phyloP scores from a whole-genome alignment of 257 asterid species.

The Lavandula angustifolia region DNA sequence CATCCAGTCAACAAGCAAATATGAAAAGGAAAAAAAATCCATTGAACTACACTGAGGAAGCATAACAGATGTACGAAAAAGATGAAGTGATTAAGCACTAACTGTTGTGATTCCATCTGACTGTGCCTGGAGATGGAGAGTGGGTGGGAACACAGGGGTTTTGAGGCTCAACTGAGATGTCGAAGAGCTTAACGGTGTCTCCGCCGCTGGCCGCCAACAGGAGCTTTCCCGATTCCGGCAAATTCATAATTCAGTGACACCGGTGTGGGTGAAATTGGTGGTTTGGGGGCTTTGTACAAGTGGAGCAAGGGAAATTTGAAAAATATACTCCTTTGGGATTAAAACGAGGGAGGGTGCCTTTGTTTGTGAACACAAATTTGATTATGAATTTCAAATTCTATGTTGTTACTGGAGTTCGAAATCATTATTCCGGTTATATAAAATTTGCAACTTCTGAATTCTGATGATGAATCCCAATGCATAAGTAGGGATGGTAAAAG shows the following conservation, averaged over 20 bases:
- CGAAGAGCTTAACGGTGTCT: slow-evolving; percentile 90
- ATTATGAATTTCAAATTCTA: no score
- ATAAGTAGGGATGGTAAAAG: no score
- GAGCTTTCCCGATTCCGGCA: slow-evolving; percentile 58
- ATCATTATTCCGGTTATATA: no score
- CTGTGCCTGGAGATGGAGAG: slow-evolving; percentile 75
- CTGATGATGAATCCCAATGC: no score
- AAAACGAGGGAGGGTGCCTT: no score
- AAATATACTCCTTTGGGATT: no score
- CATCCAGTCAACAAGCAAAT: slow-evolving; percentile 16
- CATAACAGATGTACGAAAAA: slow-evolving; percentile 23
- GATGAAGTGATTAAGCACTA: slow-evolving; percentile 31
- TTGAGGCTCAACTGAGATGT: slow-evolving; percentile 74
- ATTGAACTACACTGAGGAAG: slow-evolving; percentile 6
- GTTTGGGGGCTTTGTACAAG: neutral
- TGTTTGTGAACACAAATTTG: no score
- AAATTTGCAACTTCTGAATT: no score
- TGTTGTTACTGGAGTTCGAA: no score
- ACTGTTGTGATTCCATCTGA: slow-evolving; percentile 99
- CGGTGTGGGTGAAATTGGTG: slow-evolving; percentile 20
- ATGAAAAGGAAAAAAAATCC: slow-evolving; percentile 1
- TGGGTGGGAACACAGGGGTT: slow-evolving; percentile 84
- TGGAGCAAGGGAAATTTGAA: neutral
- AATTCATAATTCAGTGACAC: slow-evolving; percentile 47
- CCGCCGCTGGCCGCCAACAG: slow-evolving; percentile 84